Percentiles rank a stretch among this genome's conserved stretches.
These are phyloP conservation scores for Vickermania ingenoplastis DNA, from an alignment of 208 protist genomes.

Conservation along the genomic window DNA sequence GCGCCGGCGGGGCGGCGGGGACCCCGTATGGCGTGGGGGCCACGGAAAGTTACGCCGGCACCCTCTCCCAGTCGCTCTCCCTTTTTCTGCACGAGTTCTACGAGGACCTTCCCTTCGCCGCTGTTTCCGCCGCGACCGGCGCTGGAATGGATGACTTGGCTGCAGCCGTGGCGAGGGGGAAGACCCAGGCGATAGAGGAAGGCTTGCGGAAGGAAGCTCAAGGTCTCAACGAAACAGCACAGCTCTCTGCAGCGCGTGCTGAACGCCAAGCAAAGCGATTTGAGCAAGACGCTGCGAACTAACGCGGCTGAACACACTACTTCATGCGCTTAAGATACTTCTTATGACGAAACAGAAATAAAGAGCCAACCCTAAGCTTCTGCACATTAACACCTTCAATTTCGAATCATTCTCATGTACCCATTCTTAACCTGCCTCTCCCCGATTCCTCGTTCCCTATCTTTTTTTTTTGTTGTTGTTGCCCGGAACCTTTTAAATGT, in stretches of 20 bases:
- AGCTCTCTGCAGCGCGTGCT: constrained; percentile 1
- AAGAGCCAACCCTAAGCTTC: too few species aligned
- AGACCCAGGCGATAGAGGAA: constrained; percentile 60
- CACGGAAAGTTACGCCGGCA: constrained; percentile 71
- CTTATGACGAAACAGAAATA: too few species aligned
- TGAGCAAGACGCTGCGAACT: not conserved
- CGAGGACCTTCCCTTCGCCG: constrained; percentile 75
- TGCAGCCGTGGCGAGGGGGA: constrained; percentile 49
- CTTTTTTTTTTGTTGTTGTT: too few species aligned
- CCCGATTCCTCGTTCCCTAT: too few species aligned
- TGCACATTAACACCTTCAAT: too few species aligned
- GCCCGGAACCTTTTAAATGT: too few species aligned
- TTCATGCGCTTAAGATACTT: too few species aligned
- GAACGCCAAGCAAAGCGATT: constrained; percentile 4
- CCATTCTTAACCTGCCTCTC: too few species aligned
- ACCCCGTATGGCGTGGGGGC: not conserved
- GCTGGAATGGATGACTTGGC: constrained; percentile 88
- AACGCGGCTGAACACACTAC: too few species aligned
- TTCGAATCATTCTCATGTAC: too few species aligned
- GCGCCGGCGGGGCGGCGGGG: not conserved
- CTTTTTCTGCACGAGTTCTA: constrained; percentile 98
- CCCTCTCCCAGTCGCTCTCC: constrained; percentile 89
- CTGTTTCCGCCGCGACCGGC: constrained; percentile 90
- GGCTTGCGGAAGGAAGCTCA: constrained; percentile 8
- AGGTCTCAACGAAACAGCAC: constrained; percentile 5